Evolutionary conservation across 2,329 filamentous ascomycete species (phyloP).

Genomic region (Thielaviopsis musarum): DNA sequence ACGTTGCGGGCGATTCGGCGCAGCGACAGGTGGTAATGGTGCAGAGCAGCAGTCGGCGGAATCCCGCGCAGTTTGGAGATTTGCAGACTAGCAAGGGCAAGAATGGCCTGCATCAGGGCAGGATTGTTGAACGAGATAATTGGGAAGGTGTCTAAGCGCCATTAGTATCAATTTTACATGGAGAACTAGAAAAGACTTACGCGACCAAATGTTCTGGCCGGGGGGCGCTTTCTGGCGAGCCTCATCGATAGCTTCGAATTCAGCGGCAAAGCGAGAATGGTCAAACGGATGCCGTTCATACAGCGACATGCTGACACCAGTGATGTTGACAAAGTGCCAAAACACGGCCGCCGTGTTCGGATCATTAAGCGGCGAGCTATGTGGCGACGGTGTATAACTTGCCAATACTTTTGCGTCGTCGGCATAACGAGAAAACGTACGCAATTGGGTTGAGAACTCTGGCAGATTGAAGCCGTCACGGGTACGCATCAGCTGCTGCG

Average conservation of each 20-base stretch:
- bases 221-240: constrained; percentile 28
- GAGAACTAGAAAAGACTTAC: constrained; percentile 22
- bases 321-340: constrained; percentile 80
- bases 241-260: constrained; percentile 29
- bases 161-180: neutral
- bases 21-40: constrained; percentile 80
- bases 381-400: constrained; percentile 48
- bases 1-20: constrained; percentile 64
- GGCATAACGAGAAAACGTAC: constrained; percentile 32
- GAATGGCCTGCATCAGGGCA: constrained; percentile 77
- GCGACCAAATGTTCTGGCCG: constrained; percentile 49
- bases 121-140: constrained; percentile 69
- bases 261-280: constrained; percentile 40
- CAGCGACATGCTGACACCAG: constrained; percentile 69
- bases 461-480: constrained; percentile 22
- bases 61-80: constrained; percentile 66
- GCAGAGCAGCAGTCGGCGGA: constrained; percentile 63
- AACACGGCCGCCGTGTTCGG: constrained; percentile 69
- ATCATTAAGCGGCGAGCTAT: constrained; percentile 61
- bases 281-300: constrained; percentile 73
- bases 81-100: constrained; percentile 73
- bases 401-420: constrained; percentile 34
- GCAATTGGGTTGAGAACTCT: constrained; percentile 24
- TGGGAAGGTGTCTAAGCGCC: constrained; percentile 52
- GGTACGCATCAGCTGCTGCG: neutral